Conservation (phyloP, 176 grass and related monocot genomes). For the Triticum aestivum region IWGSC_CS_RefSeq_v2.1 NC_057812.1:87254302-87254801, state of each 20-base stretch:
- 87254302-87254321: neutral
- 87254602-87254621: neutral
- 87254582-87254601: neutral
- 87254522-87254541: constrained; percentile 15
- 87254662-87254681: neutral
- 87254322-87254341: neutral
- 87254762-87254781: too few relatives aligned
- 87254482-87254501: neutral
- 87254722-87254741: neutral
- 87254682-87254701: neutral
- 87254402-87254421: neutral
- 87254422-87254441: neutral
- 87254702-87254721: neutral
- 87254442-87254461: neutral
- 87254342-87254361: neutral
- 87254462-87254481: neutral
- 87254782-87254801: too few relatives aligned
- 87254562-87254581: constrained; percentile 1
- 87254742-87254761: too few relatives aligned
- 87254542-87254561: neutral
- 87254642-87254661: constrained; percentile 21
- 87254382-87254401: neutral
- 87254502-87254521: constrained; percentile 29
- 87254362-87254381: neutral
- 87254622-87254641: neutral